Evolutionary conservation across 2,329 filamentous ascomycete genomes (phyloP), one percentile per base, ranked within the genome.

Genomic region (Colletotrichum magnum): DNA sequence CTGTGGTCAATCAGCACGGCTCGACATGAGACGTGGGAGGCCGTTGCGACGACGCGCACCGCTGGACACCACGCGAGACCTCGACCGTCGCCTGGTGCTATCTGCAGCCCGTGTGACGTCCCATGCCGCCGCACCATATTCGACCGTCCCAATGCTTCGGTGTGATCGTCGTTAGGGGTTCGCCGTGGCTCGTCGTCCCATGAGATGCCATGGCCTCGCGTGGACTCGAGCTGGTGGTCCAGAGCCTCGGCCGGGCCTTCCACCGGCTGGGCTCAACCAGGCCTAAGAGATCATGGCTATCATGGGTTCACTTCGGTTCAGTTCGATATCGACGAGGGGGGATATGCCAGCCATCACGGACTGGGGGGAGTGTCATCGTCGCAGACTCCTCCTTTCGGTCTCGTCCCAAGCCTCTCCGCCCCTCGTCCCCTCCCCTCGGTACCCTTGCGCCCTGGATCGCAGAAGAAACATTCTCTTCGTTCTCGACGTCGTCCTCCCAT

Each of bases 161-260:
- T 69, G 69, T 66, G 69, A 71, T 71, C 66, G 66, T 16, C 69
- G 60, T 66, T 51, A 54, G 28, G 66, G 66, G 66, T 18, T 18
- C 21, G n/a, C 12, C 32, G 12, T 6, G 32, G 39, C 50, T 24
- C 26, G 57, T 16, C 48, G 39, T 61, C 32, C 54, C 61, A 59
- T 58, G 61, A 51, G 32, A 41, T 47, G 41, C 7, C 32, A 10
- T 36, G 32, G 32, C 32, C 3, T 36, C 6, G 9, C 3, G 10
- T 36, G 32, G 32, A 36, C 32, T 36, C 32, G 32, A 36, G 32
- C 7, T 4, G 32, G 10, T 36, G 9, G 32, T 3, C 32, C 32
- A 36, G 7, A 10, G 32, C 32, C 32, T 36, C 32, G 32, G 10
- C 32, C 10, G 32, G 32, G 3, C 9, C 32, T 36, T 36, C 9